These are phyloP conservation scores for Amauroascus verrucosus DNA, from an alignment of 2,329 filamentous ascomycete genomes.

Conservation along the genomic window DNA sequence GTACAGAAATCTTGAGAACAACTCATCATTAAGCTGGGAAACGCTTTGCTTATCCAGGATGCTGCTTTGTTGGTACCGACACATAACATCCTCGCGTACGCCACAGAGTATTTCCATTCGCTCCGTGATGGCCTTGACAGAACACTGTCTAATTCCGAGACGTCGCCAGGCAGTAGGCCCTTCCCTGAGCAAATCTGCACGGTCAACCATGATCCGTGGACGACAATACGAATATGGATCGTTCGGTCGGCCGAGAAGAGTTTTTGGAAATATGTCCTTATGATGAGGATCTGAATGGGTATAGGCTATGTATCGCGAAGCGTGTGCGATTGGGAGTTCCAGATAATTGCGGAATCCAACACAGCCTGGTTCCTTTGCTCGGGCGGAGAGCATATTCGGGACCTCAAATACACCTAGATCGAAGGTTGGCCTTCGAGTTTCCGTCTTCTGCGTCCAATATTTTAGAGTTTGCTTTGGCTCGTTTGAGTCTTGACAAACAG, in stretches of 20 bases:
- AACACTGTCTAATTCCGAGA: slow-evolving; percentile 34
- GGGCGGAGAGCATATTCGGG: slow-evolving; percentile 40
- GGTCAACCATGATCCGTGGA: slow-evolving; percentile 28
- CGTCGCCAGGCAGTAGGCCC: slow-evolving; percentile 34
- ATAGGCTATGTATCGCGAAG: background rate
- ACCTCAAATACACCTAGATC: slow-evolving; percentile 39
- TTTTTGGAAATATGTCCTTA: slow-evolving; percentile 18
- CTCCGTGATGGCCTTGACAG: slow-evolving; percentile 25
- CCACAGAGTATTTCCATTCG: slow-evolving; percentile 28
- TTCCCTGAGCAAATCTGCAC: slow-evolving; percentile 29
- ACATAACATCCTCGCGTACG: slow-evolving; percentile 29
- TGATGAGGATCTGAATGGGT: background rate
- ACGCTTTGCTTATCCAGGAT: slow-evolving; percentile 29
- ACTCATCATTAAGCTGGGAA: slow-evolving; percentile 25
- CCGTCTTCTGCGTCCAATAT: slow-evolving; percentile 12
- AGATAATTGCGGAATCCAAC: slow-evolving; percentile 40
- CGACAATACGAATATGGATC: slow-evolving; percentile 30
- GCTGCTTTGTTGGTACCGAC: slow-evolving; percentile 24
- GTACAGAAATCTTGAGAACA: slow-evolving; percentile 33
- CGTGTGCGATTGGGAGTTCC: slow-evolving; percentile 34
- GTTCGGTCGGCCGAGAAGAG: slow-evolving; percentile 17
- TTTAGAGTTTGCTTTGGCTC: background rate
- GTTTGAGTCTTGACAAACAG: slow-evolving; percentile 28
- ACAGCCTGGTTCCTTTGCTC: slow-evolving; percentile 38
- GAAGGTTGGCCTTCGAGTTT: slow-evolving; percentile 31